Conservation (phyloP, 108 stramenopile species). For the Cyclostephanos tholiformis region DNA sequence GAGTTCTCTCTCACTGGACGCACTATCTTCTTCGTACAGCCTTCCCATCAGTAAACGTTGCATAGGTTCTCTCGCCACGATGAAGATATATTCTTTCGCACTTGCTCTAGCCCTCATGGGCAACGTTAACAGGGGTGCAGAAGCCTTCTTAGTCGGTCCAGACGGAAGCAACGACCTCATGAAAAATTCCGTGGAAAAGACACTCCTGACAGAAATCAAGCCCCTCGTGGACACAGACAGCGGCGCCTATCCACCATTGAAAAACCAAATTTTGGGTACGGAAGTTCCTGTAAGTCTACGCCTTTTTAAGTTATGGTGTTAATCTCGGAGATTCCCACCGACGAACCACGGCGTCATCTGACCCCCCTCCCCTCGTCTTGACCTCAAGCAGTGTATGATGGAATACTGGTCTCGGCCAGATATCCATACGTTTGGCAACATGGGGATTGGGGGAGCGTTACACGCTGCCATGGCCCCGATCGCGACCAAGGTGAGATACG, state of each 20-base stretch:
- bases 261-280: slow-evolving; percentile 29
- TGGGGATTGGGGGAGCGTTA: slow-evolving; percentile 54
- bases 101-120: slow-evolving; percentile 4
- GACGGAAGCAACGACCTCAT: slow-evolving; percentile 94
- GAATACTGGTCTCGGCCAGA: slow-evolving; percentile 60
- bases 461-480: slow-evolving; percentile 82
- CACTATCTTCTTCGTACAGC: not conserved
- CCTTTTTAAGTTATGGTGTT: too few relatives aligned
- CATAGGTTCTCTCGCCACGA: not conserved
- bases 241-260: slow-evolving; percentile 24
- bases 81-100: slow-evolving; percentile 19
- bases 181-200: slow-evolving; percentile 76
- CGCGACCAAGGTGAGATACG: slow-evolving; percentile 57
- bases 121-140: not conserved
- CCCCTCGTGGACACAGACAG: not conserved
- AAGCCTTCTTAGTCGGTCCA: slow-evolving; percentile 45
- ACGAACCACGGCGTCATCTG: not conserved
- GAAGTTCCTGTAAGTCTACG: not conserved
- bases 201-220: not conserved
- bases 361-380: not conserved
- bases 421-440: slow-evolving; percentile 67
- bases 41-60: not conserved
- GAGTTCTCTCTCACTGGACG: too few relatives aligned
- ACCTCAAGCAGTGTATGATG: slow-evolving; percentile 14
- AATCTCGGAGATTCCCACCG: not conserved